These are phyloP conservation scores for Tulasnella sp. DNA, from an alignment of 768 basidiomycete genomes.

Conservation along the genomic window DNA sequence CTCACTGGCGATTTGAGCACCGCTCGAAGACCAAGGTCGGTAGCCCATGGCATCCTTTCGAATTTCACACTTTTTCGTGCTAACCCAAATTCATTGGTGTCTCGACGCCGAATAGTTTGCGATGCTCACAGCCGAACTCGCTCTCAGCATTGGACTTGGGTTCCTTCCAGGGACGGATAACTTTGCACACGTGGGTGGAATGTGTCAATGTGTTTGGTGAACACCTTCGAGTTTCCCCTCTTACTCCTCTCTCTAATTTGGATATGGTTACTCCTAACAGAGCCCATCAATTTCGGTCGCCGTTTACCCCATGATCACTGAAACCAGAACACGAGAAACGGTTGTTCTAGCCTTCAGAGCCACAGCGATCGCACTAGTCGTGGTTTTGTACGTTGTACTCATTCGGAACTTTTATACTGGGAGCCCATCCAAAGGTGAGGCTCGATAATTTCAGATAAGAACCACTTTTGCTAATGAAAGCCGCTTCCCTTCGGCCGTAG, in stretches of 20 bases:
- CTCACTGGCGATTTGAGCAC: slow-evolving; percentile 89
- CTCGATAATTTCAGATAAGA: slow-evolving; percentile 5
- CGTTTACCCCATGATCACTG: slow-evolving; percentile 86
- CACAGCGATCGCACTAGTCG: slow-evolving; percentile 65
- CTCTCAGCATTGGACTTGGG: slow-evolving; percentile 71
- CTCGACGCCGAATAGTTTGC: slow-evolving; percentile 52
- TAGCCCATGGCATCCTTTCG: neutral
- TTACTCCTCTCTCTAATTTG: neutral
- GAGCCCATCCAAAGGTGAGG: slow-evolving; percentile 76
- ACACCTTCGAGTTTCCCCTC: slow-evolving; percentile 39
- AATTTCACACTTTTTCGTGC: slow-evolving; percentile 1
- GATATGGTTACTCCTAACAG: neutral
- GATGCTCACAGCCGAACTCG: slow-evolving; percentile 80
- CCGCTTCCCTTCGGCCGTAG: slow-evolving; percentile 40
- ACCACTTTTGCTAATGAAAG: neutral
- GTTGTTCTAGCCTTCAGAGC: slow-evolving; percentile 72
- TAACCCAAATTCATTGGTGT: neutral
- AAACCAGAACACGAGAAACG: slow-evolving; percentile 64
- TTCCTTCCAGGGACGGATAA: slow-evolving; percentile 72
- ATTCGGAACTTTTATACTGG: slow-evolving; percentile 85
- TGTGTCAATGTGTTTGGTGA: slow-evolving; percentile 66
- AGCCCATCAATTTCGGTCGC: slow-evolving; percentile 71
- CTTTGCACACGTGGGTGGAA: slow-evolving; percentile 87
- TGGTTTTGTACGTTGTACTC: slow-evolving; percentile 79
- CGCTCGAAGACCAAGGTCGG: slow-evolving; percentile 72